phyloP scores from a whole-genome alignment of 2,329 filamentous ascomycete genomes.

The Claviceps citrina region DNA sequence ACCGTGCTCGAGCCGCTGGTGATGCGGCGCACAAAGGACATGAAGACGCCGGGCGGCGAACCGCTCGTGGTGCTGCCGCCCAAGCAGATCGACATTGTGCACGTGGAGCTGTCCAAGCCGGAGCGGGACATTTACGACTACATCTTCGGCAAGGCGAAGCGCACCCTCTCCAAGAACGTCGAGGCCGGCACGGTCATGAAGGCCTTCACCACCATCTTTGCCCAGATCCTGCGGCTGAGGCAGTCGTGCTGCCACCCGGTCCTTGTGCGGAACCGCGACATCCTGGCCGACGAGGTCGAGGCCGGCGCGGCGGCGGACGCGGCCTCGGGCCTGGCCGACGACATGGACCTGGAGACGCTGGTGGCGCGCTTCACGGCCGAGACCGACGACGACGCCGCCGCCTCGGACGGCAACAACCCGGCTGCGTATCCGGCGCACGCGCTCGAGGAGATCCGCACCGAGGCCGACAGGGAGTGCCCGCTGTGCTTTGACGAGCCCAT shows the following conservation, averaged over 20 bases:
- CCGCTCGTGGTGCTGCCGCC: slow-evolving; percentile 66
- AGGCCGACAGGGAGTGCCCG: slow-evolving; percentile 78
- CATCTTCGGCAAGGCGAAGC: slow-evolving; percentile 70
- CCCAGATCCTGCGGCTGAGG: slow-evolving; percentile 80
- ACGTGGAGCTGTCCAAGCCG: slow-evolving; percentile 68
- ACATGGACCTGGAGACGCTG: slow-evolving; percentile 84
- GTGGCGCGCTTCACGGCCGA: slow-evolving; percentile 69
- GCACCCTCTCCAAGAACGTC: slow-evolving; percentile 70
- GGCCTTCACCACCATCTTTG: slow-evolving; percentile 92
- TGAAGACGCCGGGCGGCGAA: slow-evolving; percentile 78
- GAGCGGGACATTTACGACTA: slow-evolving; percentile 88
- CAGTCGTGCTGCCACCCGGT: slow-evolving; percentile 91
- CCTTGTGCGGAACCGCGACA: slow-evolving; percentile 67
- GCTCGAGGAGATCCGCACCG: slow-evolving; percentile 78
- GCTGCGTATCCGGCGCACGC: slow-evolving; percentile 70
- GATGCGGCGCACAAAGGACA: slow-evolving; percentile 86
- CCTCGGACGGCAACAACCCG: slow-evolving; percentile 46
- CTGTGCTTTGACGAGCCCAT: slow-evolving; percentile 93
- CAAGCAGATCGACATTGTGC: slow-evolving; percentile 69
- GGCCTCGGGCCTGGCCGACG: slow-evolving; percentile 69
- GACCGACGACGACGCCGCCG: slow-evolving; percentile 48
- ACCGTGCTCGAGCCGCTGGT: slow-evolving; percentile 94
- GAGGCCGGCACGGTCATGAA: slow-evolving; percentile 89
- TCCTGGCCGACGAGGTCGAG: slow-evolving; percentile 79
- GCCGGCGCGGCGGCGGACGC: slow-evolving; percentile 60